These are phyloP conservation scores for Solanum corneliomulleri DNA, from an alignment of 257 asterid species.

Conservation along the genomic window DNA sequence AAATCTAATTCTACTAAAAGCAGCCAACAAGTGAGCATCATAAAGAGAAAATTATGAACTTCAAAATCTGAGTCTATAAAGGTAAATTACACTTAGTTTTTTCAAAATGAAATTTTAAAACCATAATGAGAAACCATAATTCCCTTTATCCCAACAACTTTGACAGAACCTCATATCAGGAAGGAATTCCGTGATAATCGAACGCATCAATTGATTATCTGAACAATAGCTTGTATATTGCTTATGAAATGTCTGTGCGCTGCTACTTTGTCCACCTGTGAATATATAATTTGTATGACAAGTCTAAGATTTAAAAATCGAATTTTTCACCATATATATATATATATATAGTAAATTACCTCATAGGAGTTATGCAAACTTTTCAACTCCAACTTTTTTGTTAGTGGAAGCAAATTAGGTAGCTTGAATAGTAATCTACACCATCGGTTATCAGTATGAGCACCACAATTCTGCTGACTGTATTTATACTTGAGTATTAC, in stretches of 20 bases:
- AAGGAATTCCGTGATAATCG: slow-evolving; percentile 39
- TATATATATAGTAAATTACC: slow-evolving; percentile 14
- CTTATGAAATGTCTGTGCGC: slow-evolving; percentile 31
- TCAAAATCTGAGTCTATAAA: too few species aligned
- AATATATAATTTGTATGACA: background rate
- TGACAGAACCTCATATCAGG: slow-evolving; percentile 30
- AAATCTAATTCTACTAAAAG: too few species aligned
- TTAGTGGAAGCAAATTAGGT: slow-evolving; percentile 29
- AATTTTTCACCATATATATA: background rate
- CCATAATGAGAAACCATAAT: background rate
- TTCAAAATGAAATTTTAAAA: background rate
- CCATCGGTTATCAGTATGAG: slow-evolving; percentile 3
- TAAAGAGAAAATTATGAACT: too few species aligned
- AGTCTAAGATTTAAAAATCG: background rate
- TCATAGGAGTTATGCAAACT: slow-evolving; percentile 20
- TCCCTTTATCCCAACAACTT: slow-evolving; percentile 4
- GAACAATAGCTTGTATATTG: slow-evolving; percentile 34
- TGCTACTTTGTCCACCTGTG: slow-evolving; percentile 39
- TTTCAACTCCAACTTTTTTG: slow-evolving; percentile 29
- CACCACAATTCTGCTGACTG: slow-evolving; percentile 14
- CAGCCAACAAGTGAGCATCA: too few species aligned
- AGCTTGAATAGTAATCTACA: slow-evolving; percentile 27
- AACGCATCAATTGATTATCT: slow-evolving; percentile 32
- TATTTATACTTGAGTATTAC: background rate
- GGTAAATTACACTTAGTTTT: too few species aligned